Evolutionary conservation across 192 early-diverging fungal species (phyloP), one percentile per base, ranked within the genome.

Genomic region (Dispira parvispora): DNA sequence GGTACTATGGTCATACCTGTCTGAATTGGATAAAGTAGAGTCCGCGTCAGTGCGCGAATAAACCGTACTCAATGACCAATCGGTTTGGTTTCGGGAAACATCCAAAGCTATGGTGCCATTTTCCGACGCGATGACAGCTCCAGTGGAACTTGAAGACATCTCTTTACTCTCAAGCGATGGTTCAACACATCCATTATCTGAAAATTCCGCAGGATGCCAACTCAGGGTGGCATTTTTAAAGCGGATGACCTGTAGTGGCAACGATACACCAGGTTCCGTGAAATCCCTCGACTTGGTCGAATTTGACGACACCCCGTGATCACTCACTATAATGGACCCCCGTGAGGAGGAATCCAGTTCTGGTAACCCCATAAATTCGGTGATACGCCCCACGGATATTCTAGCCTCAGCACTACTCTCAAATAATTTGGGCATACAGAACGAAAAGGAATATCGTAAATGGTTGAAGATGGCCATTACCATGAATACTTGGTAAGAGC

Each of bases 281-380:
- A n/a, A n/a, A n/a, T n/a, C n/a, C n/a, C n/a, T n/a, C n/a, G n/a
- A n/a, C n/a, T n/a, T n/a, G n/a, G n/a, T n/a, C n/a, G n/a, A n/a
- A n/a, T n/a, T n/a, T n/a, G n/a, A n/a, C n/a, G n/a, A n/a, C n/a
- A n/a, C 54, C 54, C 46, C 46, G 46, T 46, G 11, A 18, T 46
- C 46, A 18, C 11, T 46, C 18, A 12, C 18, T 46, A 11, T 11
- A 18, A 46, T 18, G 46, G 54, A 27, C 25, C 18, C 11, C 25
- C 54, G n/a, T n/a, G n/a, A n/a, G n/a, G n/a, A n/a, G 32, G 60
- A n/a, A 20, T 38, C 20, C 46, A 62, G 10, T n/a, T 62, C 62
- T 4, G 62, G 46, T 8, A 46, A 46, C 62, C 20, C 10, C 14
- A 62, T 11, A 38, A 62, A 62, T 8, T 46, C 45, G 9, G 26